A percentile compares a stretch with the other conserved stretches of the same genome.
These are phyloP conservation scores for Pseudonitzschia pungens DNA, from an alignment of 108 stramenopile species.

Conservation along the genomic window DNA sequence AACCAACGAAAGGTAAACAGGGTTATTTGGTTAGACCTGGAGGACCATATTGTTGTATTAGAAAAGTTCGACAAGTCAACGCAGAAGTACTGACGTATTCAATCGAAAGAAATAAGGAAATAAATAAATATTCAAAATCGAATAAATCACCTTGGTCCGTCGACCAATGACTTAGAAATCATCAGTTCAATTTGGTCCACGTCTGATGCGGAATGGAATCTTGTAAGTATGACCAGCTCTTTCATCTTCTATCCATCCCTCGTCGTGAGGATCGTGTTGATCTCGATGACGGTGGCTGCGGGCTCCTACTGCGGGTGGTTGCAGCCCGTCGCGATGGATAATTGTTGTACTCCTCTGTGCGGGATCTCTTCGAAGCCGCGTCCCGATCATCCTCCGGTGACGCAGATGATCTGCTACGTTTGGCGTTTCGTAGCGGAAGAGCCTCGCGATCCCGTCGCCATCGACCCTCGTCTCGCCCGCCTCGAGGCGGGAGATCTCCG, in stretches of 20 bases:
- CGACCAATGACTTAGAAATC: too few species aligned
- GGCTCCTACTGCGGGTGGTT: background rate
- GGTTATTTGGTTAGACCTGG: too few species aligned
- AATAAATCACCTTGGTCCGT: too few species aligned
- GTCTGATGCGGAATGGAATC: too few species aligned
- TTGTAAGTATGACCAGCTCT: too few species aligned
- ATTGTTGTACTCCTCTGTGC: background rate
- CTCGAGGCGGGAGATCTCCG: background rate
- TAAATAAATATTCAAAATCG: too few species aligned
- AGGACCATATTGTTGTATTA: too few species aligned
- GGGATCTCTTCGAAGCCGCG: slow-evolving; percentile 6
- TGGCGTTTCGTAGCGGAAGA: background rate
- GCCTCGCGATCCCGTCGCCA: slow-evolving; percentile 5
- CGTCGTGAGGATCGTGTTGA: background rate
- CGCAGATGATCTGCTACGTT: background rate
- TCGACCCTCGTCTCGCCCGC: slow-evolving; percentile 2
- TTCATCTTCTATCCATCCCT: background rate
- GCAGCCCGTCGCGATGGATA: slow-evolving; percentile 4
- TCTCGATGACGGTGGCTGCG: background rate
- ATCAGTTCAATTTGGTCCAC: too few species aligned
- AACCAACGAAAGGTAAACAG: too few species aligned
- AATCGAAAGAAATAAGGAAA: too few species aligned
- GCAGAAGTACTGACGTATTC: too few species aligned
- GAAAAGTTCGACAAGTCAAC: too few species aligned
- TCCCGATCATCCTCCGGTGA: slow-evolving; percentile 5